Base-by-base conservation (phyloP, 2,329 filamentous ascomycete species). In the Fusarium sp. region DNA sequence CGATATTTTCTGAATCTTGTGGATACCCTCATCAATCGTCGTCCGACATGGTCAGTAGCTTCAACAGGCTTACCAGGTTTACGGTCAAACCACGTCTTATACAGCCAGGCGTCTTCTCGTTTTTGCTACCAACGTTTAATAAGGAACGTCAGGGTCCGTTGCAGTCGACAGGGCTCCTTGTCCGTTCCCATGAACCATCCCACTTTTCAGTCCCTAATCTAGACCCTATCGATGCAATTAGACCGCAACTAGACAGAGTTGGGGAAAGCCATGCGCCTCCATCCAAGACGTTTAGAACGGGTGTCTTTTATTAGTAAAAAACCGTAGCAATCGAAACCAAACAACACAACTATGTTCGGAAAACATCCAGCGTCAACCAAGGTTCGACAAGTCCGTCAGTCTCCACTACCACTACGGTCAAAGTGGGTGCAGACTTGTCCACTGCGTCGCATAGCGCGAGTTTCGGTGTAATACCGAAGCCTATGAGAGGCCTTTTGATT, bases 281-380 rank as follows among this genome's bases (percentile, higher is more conserved):
- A 44, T 67, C 51, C 41, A 59, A 64, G 44, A 68, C 70, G 71
- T 71, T 69, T 55, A 41, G 59, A 63, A 58, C 61, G 60, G 61
- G 70, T n/a, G n/a, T n/a, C n/a, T n/a, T 26, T 22, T 28, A 18
- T 26, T 51, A 65, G 70, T 73, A 54, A 41, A 60, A 71, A 69
- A 69, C 55, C 70, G 74, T 75, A 65, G 73, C 65, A 73, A 77
- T 74, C 33, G 35, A 58, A 69, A 58, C 39, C 39, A 47, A 53
- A 22, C 26, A 42, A 53, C 44, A 15, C 28, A 31, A 35, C 50
- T 56, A 15, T 44, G 38, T 30, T 33, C 50, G n/a, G 39, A 36
- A 50, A 39, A 42, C 33, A 54, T 61, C 35, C 31, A 57, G 38
- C 30, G 28, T 22, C 36, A 31, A 28, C 20, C 38, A 47, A 33